Evolutionary conservation across 2,329 filamentous ascomycete genomes (phyloP).

Genomic region (Pseudopyricularia cyperi): DNA sequence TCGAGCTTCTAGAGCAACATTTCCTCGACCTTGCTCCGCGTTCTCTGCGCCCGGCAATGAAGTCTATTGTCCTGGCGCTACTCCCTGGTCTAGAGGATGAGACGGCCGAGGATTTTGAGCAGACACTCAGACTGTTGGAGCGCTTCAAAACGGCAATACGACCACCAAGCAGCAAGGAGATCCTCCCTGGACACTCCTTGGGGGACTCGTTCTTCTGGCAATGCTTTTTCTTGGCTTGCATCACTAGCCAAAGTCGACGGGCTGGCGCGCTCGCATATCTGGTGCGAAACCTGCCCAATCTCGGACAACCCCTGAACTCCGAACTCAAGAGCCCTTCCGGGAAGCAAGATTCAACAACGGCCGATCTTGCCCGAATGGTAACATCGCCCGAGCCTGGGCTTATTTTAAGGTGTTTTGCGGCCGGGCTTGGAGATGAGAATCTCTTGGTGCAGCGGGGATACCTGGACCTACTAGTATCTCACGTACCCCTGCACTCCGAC

Average conservation of each 20-base stretch:
- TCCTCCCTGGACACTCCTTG: conserved; percentile 38
- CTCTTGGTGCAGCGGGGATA: conserved; percentile 88
- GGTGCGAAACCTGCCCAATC: conserved; percentile 60
- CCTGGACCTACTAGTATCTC: conserved; percentile 80
- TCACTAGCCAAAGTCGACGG: conserved; percentile 75
- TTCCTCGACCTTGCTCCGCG: conserved; percentile 59
- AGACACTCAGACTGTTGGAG: conserved; percentile 66
- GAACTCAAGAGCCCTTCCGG: background rate
- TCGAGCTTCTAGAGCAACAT: conserved; percentile 71
- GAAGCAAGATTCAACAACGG: background rate
- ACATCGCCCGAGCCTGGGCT: conserved; percentile 85
- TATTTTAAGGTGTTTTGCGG: conserved; percentile 80
- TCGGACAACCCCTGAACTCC: conserved; percentile 29
- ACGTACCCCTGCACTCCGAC: conserved; percentile 71
- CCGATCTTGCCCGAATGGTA: conserved; percentile 48
- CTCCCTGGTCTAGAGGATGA: conserved; percentile 90
- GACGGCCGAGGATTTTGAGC: conserved; percentile 92
- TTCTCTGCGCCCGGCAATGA: conserved; percentile 73
- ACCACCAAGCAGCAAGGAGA: conserved; percentile 33
- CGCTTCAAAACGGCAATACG: conserved; percentile 60
- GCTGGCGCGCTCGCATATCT: conserved; percentile 83
- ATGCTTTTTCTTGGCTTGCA: conserved; percentile 85
- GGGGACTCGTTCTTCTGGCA: conserved; percentile 95
- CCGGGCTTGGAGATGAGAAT: conserved; percentile 77
- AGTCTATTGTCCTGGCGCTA: conserved; percentile 78